Conservation (phyloP, 129 eudicot genomes). For the Heracleum sosnowskyi region DNA sequence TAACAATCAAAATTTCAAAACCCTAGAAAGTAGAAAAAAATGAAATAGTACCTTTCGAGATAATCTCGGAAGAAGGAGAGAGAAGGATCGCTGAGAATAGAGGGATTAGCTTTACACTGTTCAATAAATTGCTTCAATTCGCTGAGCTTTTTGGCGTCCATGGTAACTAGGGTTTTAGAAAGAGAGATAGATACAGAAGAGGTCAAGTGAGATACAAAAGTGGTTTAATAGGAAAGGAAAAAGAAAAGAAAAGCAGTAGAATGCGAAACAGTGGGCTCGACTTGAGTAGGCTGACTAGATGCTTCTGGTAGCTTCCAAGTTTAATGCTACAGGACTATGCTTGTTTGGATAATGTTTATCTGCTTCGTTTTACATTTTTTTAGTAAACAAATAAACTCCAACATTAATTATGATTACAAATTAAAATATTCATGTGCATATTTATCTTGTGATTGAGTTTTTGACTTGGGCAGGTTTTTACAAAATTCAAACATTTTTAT, state of each 20-base stretch:
- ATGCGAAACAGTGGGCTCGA: background rate
- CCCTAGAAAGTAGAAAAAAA: background rate
- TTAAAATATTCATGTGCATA: no score
- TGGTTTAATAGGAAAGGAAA: background rate
- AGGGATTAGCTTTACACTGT: slow-evolving; percentile 61
- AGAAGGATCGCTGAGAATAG: slow-evolving; percentile 72
- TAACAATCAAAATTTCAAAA: background rate
- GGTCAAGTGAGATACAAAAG: background rate
- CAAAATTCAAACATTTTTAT: no score
- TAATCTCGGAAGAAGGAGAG: slow-evolving; percentile 92
- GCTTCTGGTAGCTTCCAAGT: slow-evolving; percentile 6
- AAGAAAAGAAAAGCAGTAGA: background rate
- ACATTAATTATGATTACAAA: no score
- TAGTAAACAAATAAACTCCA: no score
- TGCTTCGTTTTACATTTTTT: background rate
- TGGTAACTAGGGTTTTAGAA: slow-evolving; percentile 21
- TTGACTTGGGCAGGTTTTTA: no score
- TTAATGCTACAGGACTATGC: background rate
- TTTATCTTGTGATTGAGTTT: no score
- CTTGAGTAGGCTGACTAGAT: background rate
- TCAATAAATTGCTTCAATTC: slow-evolving; percentile 57
- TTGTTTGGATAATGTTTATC: background rate
- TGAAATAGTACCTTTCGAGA: slow-evolving; percentile 50
- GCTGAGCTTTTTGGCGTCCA: slow-evolving; percentile 62
- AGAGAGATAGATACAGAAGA: background rate